Evolutionary conservation across 2,329 filamentous ascomycete genomes (phyloP).

Genomic region (Phyllosticta citriasiana): DNA sequence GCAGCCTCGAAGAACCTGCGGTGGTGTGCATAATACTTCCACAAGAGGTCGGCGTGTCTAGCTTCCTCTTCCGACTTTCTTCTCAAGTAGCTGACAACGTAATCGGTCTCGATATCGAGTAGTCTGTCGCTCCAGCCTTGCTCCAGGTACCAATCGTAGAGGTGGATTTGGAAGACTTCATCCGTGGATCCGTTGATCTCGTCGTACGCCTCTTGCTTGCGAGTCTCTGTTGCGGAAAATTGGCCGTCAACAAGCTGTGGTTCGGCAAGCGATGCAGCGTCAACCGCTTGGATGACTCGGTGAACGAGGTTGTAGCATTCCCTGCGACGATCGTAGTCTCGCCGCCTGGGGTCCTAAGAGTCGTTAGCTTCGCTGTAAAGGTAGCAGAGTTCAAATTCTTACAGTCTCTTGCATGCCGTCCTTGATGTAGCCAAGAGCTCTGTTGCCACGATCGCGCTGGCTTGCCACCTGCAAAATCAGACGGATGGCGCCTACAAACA

Average conservation of each 20-base stretch:
- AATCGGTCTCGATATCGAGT: conserved; percentile 71
- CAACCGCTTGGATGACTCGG: conserved; percentile 66
- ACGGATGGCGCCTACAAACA: conserved; percentile 58
- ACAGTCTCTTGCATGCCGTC: conserved; percentile 57
- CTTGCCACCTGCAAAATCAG: conserved; percentile 74
- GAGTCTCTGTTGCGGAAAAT: conserved; percentile 63
- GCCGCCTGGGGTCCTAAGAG: conserved; percentile 54
- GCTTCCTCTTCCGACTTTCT: conserved; percentile 63
- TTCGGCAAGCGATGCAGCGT: conserved; percentile 56
- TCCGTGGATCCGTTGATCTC: conserved; percentile 83
- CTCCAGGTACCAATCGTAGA: conserved; percentile 96
- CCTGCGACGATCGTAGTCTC: conserved; percentile 60
- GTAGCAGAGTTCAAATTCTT: neutral
- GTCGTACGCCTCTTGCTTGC: conserved; percentile 77
- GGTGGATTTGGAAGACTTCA: conserved; percentile 86
- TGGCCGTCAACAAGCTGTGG: conserved; percentile 70
- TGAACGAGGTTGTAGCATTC: conserved; percentile 83
- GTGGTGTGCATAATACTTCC: conserved; percentile 82
- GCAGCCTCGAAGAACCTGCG: conserved; percentile 80
- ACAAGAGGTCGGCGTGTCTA: conserved; percentile 79
- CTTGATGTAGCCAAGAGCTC: conserved; percentile 75
- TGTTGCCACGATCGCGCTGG: conserved; percentile 78
- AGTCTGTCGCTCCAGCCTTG: conserved; percentile 79
- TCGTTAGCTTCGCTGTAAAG: conserved; percentile 3
- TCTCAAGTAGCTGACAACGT: conserved; percentile 77